Percentiles rank a stretch among this genome's conserved stretches.
Conservation (phyloP, 306 rosid genomes). For the Luffa acutangula region DNA sequence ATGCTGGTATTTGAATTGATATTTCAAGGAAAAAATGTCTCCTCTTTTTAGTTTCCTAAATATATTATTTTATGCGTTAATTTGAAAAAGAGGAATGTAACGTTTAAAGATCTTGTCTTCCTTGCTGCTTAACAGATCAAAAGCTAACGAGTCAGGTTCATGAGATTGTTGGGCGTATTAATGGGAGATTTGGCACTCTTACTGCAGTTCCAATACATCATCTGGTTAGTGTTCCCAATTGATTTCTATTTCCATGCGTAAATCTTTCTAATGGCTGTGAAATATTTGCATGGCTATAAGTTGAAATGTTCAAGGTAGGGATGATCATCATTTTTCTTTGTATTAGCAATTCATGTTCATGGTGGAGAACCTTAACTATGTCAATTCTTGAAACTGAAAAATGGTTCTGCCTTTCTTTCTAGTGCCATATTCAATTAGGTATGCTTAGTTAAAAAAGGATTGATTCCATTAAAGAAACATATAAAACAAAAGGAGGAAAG, state of each 20-base stretch:
- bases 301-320: constrained; percentile 14
- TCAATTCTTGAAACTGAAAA: neutral
- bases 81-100: neutral
- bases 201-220: constrained; percentile 94
- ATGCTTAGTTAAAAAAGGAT: neutral
- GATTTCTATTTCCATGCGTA: constrained; percentile 9
- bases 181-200: constrained; percentile 96
- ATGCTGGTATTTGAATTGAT: neutral
- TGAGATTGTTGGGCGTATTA: constrained; percentile 95
- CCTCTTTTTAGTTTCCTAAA: neutral
- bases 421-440: neutral
- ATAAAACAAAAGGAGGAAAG: no score
- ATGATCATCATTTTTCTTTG: neutral
- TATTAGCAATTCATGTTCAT: neutral
- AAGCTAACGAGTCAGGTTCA: constrained; percentile 97
- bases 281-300: constrained; percentile 3
- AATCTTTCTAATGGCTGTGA: neutral
- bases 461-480: neutral
- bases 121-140: constrained; percentile 54
- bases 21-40: neutral
- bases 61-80: neutral
- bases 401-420: neutral
- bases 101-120: neutral
- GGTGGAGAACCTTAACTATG: neutral
- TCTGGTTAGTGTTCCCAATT: constrained; percentile 48